phyloP scores from a whole-genome alignment of 306 rosid species.

The Sesbania bispinosa region DNA sequence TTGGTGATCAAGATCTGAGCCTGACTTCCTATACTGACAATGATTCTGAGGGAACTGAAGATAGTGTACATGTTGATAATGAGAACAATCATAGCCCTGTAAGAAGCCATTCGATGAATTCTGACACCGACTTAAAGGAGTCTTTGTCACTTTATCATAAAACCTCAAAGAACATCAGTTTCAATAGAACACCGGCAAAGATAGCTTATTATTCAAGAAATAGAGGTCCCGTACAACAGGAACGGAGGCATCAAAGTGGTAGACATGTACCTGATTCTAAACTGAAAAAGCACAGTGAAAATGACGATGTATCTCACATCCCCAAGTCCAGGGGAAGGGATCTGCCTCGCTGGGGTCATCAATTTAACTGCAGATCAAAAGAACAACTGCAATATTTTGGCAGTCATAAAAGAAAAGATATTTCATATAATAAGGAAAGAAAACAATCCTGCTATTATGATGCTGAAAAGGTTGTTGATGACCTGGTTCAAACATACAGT shows the following conservation, averaged over 20 bases:
- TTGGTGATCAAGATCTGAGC: conserved; percentile 56
- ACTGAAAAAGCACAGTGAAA: conserved; percentile 6
- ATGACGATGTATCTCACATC: conserved; percentile 25
- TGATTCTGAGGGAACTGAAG: conserved; percentile 49
- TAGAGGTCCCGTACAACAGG: conserved; percentile 32
- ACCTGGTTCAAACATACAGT: conserved; percentile 5
- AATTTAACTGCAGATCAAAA: conserved; percentile 28
- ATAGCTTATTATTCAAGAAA: conserved; percentile 35
- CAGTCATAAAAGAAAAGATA: conserved; percentile 25
- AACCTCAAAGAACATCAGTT: conserved; percentile 26
- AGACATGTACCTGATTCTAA: conserved; percentile 23
- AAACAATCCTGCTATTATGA: conserved; percentile 35
- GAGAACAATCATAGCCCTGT: conserved; percentile 37
- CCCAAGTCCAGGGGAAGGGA: conserved; percentile 32
- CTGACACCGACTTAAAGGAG: conserved; percentile 18
- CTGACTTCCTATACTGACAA: conserved; percentile 57
- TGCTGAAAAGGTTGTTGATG: conserved; percentile 32
- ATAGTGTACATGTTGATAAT: conserved; percentile 35
- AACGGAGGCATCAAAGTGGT: conserved; percentile 28
- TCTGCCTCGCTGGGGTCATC: conserved; percentile 26
- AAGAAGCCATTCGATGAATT: conserved; percentile 37
- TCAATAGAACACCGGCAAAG: conserved; percentile 32
- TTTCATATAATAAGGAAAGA: conserved; percentile 35
- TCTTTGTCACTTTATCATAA: conserved; percentile 35
- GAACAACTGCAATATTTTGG: conserved; percentile 30